These are phyloP conservation scores for Lipomyces yamanashiensis DNA, from an alignment of 805 yeast species.

Conservation along the genomic window DNA sequence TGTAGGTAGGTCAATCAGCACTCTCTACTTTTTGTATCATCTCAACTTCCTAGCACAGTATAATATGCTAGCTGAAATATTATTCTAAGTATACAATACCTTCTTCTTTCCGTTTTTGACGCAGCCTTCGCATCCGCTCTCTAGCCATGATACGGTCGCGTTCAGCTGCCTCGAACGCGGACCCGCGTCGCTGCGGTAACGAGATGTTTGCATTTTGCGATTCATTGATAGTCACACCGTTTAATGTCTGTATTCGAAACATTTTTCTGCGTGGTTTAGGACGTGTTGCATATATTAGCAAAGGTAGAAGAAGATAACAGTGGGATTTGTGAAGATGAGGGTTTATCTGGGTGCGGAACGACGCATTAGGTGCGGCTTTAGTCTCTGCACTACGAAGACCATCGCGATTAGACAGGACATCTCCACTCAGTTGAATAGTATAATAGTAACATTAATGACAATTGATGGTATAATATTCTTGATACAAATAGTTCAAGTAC, in stretches of 20 bases:
- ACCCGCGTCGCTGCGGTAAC: slow-evolving; percentile 29
- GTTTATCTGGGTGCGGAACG: too few relatives aligned
- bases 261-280: neutral
- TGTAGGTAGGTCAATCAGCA: neutral
- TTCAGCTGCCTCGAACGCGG: slow-evolving; percentile 31
- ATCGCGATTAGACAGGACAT: too few relatives aligned
- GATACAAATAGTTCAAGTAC: neutral
- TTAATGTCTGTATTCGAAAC: slow-evolving; percentile 32
- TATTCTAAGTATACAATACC: slow-evolving; percentile 11
- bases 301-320: too few relatives aligned
- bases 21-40: too few relatives aligned
- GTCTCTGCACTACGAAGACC: too few relatives aligned
- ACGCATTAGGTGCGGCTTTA: too few relatives aligned
- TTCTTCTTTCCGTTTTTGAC: slow-evolving; percentile 31
- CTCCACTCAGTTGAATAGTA: too few relatives aligned
- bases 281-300: too few relatives aligned
- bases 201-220: slow-evolving; percentile 28
- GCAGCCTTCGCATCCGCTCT: slow-evolving; percentile 33
- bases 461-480: too few relatives aligned
- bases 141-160: slow-evolving; percentile 33
- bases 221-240: slow-evolving; percentile 28
- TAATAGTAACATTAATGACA: too few relatives aligned
- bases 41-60: neutral
- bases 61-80: neutral
- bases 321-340: too few relatives aligned